Base-by-base conservation (phyloP, 2,329 filamentous ascomycete genomes). In the Esteya vermicola region DNA sequence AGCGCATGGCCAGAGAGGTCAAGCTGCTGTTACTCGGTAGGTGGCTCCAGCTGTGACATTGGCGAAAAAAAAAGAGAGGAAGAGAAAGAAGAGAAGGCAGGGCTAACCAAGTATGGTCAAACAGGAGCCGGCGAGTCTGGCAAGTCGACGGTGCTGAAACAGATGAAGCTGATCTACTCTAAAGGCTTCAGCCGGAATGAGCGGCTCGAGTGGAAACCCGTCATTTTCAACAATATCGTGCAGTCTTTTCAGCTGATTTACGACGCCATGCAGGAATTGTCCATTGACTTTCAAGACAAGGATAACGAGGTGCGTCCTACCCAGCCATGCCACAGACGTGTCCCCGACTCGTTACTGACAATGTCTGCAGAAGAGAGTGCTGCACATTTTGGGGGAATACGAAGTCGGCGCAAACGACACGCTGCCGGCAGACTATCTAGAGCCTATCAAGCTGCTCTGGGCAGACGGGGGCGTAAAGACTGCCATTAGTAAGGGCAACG, bases 101-200 rank as follows among this genome's bases (percentile, higher is more conserved):
- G 14, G 16, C 30, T 32, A 33, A 37, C 33, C 13, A 14, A 2
- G 4, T 4, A 33, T 14, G 27, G n/a, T n/a, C n/a, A n/a, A n/a
- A 18, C 39, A 95, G 88, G 89, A 59, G 89, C 89, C 52, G 89
- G 89, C 56, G 89, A 96, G 63, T 91, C 82, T 43, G 85, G 89
- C 49, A 96, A 96, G 63, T 95, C 89, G 9, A 96, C 89, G 2
- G 88, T 96, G 44, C 75, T 96, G 49, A 96, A 96, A 67, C 89
- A 96, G 68, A 96, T 98, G 91, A 89, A 89, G 59, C 78, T 98
- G 60, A 95, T 98, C 52, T 91, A 96, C 59, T 78, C 85, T 13
- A 79, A 86, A 59, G 89, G 91, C 38, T 96, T 96, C 64, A 85
- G 78, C 54, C 82, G 84, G 53, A 78, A 75, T 48, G 91, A 96